These are phyloP conservation scores for Hymenoscyphus fructigenus DNA, from an alignment of 2,329 filamentous ascomycete genomes.

Conservation along the genomic window DNA sequence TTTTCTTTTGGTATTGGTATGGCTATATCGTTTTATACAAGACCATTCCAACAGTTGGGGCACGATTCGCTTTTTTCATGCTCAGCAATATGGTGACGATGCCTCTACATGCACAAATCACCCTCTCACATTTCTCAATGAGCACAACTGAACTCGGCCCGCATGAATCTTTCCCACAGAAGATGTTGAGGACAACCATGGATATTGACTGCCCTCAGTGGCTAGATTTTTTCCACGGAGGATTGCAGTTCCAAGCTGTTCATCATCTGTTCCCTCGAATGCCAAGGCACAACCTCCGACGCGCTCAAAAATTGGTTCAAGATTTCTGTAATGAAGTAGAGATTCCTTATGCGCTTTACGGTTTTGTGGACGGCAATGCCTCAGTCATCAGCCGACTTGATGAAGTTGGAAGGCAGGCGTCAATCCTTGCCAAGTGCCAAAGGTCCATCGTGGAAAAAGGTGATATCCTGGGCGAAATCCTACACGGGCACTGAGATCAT, in stretches of 20 bases:
- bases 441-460: slow-evolving; percentile 41
- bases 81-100: slow-evolving; percentile 79
- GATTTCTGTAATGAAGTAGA: slow-evolving; percentile 80
- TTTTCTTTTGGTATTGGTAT: slow-evolving; percentile 85
- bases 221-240: slow-evolving; percentile 88
- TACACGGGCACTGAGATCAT: slow-evolving; percentile 30
- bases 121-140: slow-evolving; percentile 91
- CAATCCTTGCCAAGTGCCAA: slow-evolving; percentile 74
- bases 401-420: slow-evolving; percentile 77
- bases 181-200: slow-evolving; percentile 91
- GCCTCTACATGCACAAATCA: slow-evolving; percentile 86
- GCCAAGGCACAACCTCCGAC: slow-evolving; percentile 79
- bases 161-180: slow-evolving; percentile 83
- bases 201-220: slow-evolving; percentile 85
- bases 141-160: slow-evolving; percentile 83
- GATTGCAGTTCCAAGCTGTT: slow-evolving; percentile 85
- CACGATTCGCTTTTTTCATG: slow-evolving; percentile 72
- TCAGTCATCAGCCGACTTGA: slow-evolving; percentile 74
- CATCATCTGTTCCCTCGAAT: slow-evolving; percentile 84
- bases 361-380: slow-evolving; percentile 80
- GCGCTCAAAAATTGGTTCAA: slow-evolving; percentile 71
- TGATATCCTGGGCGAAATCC: slow-evolving; percentile 34
- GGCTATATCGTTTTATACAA: slow-evolving; percentile 79
- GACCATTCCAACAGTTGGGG: slow-evolving; percentile 66
- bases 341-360: slow-evolving; percentile 83